These are phyloP conservation scores for Adansonia digitata DNA, from an alignment of 345 rosid species.

Conservation along the genomic window DNA sequence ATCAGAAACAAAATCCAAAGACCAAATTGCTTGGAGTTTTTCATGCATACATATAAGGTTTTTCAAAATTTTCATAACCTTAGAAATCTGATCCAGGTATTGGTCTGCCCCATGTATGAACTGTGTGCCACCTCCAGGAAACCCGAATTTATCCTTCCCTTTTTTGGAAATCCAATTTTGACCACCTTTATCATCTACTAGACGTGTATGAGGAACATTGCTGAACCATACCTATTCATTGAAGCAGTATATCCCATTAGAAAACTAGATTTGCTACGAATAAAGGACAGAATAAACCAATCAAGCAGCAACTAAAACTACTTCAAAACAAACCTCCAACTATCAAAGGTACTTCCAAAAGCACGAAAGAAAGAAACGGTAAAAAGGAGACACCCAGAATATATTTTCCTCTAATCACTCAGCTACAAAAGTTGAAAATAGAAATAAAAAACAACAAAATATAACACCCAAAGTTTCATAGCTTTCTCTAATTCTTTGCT, in stretches of 20 bases:
- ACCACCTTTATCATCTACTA: slow-evolving; percentile 94
- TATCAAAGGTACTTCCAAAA: not conserved
- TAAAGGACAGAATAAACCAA: not conserved
- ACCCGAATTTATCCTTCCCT: slow-evolving; percentile 74
- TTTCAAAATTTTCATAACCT: slow-evolving; percentile 38
- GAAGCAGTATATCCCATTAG: slow-evolving; percentile 15
- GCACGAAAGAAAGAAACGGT: not conserved
- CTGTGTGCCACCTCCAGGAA: slow-evolving; percentile 98
- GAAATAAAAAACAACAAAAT: not conserved
- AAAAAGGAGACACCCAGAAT: not conserved
- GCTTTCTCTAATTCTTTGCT: not conserved
- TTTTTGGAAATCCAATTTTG: slow-evolving; percentile 79
- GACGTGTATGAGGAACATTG: slow-evolving; percentile 80
- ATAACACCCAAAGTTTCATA: not conserved
- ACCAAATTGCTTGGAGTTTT: not conserved
- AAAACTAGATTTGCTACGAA: slow-evolving; percentile 1
- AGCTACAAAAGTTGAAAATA: not conserved
- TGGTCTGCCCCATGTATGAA: slow-evolving; percentile 94
- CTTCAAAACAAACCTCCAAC: not conserved
- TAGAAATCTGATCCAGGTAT: slow-evolving; percentile 77
- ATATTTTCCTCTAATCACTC: not conserved
- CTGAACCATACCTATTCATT: slow-evolving; percentile 67
- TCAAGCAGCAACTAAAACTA: not conserved
- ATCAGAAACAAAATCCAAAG: slow-evolving; percentile 8
- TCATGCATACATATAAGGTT: not conserved